These are phyloP conservation scores for Hibiscus syriacus DNA, from an alignment of 345 rosid genomes.

Conservation along the genomic window DNA sequence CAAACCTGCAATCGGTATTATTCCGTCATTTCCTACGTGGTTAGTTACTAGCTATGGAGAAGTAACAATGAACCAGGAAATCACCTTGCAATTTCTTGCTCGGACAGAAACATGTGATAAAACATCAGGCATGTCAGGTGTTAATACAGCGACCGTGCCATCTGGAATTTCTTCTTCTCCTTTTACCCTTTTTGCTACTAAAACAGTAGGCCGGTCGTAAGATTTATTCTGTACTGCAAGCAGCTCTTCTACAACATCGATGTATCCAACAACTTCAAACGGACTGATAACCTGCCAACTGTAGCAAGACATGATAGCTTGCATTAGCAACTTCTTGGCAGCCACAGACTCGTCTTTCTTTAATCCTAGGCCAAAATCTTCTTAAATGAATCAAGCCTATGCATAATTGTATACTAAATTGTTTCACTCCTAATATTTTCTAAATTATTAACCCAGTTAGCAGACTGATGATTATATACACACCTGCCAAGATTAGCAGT, in stretches of 20 bases:
- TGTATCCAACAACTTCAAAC: slow-evolving; percentile 78
- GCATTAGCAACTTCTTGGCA: slow-evolving; percentile 19
- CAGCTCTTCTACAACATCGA: slow-evolving; percentile 75
- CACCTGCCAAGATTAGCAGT: slow-evolving; percentile 96
- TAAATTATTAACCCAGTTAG: not conserved
- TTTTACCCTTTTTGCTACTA: slow-evolving; percentile 84
- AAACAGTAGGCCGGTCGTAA: slow-evolving; percentile 66
- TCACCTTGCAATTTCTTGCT: slow-evolving; percentile 96
- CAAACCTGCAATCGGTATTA: slow-evolving; percentile 59
- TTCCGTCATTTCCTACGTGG: slow-evolving; percentile 1
- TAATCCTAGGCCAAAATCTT: slow-evolving; percentile 7
- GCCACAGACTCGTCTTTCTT: not conserved
- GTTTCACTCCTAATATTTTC: slow-evolving; percentile 1
- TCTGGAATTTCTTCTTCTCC: slow-evolving; percentile 99
- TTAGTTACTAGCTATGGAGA: slow-evolving; percentile 12
- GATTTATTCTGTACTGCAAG: slow-evolving; percentile 81
- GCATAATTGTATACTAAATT: not conserved
- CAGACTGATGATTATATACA: slow-evolving; percentile 12
- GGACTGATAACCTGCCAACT: slow-evolving; percentile 99
- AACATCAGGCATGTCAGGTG: slow-evolving; percentile 99
- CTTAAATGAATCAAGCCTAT: not conserved
- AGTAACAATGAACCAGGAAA: slow-evolving; percentile 15
- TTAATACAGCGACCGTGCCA: slow-evolving; percentile 94
- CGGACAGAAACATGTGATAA: slow-evolving; percentile 98
- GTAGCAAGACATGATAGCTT: slow-evolving; percentile 27